Conservation (phyloP, 2,329 filamentous ascomycete species). For the Colletotrichum chrysophilum region DNA sequence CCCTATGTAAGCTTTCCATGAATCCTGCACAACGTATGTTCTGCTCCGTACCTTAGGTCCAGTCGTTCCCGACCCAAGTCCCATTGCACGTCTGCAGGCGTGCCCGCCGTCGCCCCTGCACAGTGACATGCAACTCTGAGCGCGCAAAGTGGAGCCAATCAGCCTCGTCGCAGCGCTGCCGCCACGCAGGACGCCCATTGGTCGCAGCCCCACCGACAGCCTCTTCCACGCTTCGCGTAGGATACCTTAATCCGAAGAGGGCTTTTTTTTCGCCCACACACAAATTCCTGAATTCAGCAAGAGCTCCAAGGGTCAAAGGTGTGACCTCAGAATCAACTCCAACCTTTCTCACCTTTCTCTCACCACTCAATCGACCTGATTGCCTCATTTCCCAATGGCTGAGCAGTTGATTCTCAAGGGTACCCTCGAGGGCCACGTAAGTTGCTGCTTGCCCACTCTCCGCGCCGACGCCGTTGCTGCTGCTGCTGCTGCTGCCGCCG, state of each 20-base stretch:
- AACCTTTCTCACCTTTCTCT: conserved; percentile 35
- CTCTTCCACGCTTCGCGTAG: background rate
- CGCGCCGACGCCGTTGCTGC: conserved; percentile 29
- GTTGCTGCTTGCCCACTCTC: conserved; percentile 38
- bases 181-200: background rate
- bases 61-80: background rate
- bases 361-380: conserved; percentile 45
- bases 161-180: background rate
- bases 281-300: conserved; percentile 44
- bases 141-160: background rate
- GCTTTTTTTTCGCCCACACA: conserved; percentile 56
- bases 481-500: background rate
- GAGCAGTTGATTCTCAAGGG: conserved; percentile 96
- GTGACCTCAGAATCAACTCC: conserved; percentile 33
- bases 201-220: background rate
- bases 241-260: background rate
- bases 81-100: background rate
- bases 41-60: background rate
- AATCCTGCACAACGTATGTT: background rate
- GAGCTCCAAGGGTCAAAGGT: conserved; percentile 20
- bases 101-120: background rate
- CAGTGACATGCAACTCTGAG: background rate
- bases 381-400: conserved; percentile 69
- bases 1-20: background rate
- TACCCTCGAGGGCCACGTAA: conserved; percentile 95